Evolutionary conservation across 352 stramenopile genomes (phyloP).

Genomic region (Plasmopara viticola): DNA sequence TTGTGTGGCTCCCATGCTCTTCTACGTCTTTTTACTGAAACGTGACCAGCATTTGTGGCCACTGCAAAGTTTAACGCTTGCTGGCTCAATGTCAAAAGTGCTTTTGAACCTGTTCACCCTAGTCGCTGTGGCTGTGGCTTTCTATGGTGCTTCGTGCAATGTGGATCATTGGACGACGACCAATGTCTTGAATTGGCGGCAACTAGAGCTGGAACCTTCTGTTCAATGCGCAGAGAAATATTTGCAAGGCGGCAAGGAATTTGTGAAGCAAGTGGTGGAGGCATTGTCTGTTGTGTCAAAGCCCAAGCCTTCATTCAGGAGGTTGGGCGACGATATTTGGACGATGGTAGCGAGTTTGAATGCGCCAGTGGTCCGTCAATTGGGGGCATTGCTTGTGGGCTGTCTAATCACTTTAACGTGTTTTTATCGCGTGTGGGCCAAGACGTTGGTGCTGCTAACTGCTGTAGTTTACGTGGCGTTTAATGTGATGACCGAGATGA

Average conservation of each 20-base stretch:
- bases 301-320: slow-evolving; percentile 12
- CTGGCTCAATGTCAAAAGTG: slow-evolving; percentile 29
- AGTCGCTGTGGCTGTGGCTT: slow-evolving; percentile 2
- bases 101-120: slow-evolving; percentile 34
- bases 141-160: slow-evolving; percentile 29
- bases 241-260: slow-evolving; percentile 10
- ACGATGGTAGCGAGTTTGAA: slow-evolving; percentile 29
- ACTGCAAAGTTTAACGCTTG: slow-evolving; percentile 27
- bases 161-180: slow-evolving; percentile 7
- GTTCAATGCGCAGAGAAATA: slow-evolving; percentile 19
- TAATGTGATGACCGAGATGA: slow-evolving; percentile 34
- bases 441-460: slow-evolving; percentile 44
- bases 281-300: slow-evolving; percentile 7
- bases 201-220: slow-evolving; percentile 20
- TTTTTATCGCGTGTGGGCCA: slow-evolving; percentile 61
- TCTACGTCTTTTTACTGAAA: slow-evolving; percentile 35
- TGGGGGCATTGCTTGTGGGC: slow-evolving; percentile 12
- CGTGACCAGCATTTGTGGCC: slow-evolving; percentile 25
- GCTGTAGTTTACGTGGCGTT: slow-evolving; percentile 20
- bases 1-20: slow-evolving; percentile 33
- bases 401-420: slow-evolving; percentile 24
- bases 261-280: slow-evolving; percentile 8
- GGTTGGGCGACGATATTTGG: slow-evolving; percentile 25
- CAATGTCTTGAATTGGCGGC: slow-evolving; percentile 15
- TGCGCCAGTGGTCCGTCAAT: slow-evolving; percentile 12